Base-by-base conservation (phyloP, 2,329 filamentous ascomycete genomes). In the Curvularia spicifera region DNA sequence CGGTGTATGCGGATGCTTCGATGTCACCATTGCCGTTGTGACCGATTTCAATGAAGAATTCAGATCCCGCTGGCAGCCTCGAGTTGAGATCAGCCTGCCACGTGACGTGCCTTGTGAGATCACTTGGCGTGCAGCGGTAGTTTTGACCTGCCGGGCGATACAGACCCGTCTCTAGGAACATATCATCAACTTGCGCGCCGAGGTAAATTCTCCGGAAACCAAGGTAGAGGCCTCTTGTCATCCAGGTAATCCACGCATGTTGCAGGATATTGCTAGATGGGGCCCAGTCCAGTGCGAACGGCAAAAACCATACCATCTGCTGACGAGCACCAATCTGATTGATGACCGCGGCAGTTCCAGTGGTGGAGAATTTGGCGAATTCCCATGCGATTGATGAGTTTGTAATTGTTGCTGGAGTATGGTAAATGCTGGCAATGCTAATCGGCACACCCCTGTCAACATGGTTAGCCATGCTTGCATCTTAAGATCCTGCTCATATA, bases 231-330 rank as follows among this genome's bases (percentile, higher is more conserved):
- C 86, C 85, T 60, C 84, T 80, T 5, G 86, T 87, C 33, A 86
- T 70, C 85, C 85, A 88, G 64, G 82, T 82, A 59, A 88, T 87
- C 80, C 83, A 87, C 10, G 85, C 79, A 72, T 88, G 86, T 72
- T 87, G 85, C 48, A 87, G 71, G 66, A 81, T 85, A 71, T 81
- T 86, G 65, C 83, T 85, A 2, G 84, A 82, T 13, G 80, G 77
- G 51, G 81, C 80, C 83, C 82, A 84, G 45, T 78, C 76, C 6
- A 81, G 79, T 46, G 82, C 82, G 61, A 84, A 86, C 15, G 78
- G 75, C 52, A 83, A 81, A 75, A 87, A 87, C 77, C 84, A 87
- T 3, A 81, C 85, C 83, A 88, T 86, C 73, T 88, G 85, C 74
- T 87, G 79, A 59, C 86, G 80, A 13, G 80, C 80, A 53, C 78